phyloP scores from a whole-genome alignment of 169 alveolate species.

The Cryptosporidium parvum region DNA sequence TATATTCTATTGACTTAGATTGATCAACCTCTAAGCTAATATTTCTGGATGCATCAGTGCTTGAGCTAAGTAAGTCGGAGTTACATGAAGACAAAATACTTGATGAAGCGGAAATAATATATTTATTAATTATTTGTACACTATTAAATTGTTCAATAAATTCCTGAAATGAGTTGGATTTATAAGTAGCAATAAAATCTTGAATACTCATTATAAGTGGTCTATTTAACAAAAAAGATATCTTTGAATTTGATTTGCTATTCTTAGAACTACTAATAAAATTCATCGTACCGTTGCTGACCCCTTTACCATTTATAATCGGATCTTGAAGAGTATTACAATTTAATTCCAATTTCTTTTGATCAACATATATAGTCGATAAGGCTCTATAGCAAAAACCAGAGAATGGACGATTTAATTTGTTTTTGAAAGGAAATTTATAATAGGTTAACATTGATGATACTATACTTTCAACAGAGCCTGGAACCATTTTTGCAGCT shows the following conservation, averaged over 20 bases:
- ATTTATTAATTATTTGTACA: slow-evolving; percentile 27
- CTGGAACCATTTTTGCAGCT: slow-evolving; percentile 80
- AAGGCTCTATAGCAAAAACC: slow-evolving; percentile 55
- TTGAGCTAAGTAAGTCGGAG: slow-evolving; percentile 30
- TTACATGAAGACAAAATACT: slow-evolving; percentile 1
- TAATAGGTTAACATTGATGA: slow-evolving; percentile 43
- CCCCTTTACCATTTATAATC: neutral
- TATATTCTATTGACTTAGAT: neutral
- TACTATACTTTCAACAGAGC: slow-evolving; percentile 76
- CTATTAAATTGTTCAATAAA: slow-evolving; percentile 63
- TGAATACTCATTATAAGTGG: slow-evolving; percentile 61
- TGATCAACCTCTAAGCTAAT: slow-evolving; percentile 8
- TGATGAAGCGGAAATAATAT: neutral
- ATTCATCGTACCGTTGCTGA: neutral
- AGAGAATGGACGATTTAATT: slow-evolving; percentile 39
- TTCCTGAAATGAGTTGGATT: slow-evolving; percentile 48
- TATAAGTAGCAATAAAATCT: slow-evolving; percentile 64
- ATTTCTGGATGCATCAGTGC: slow-evolving; percentile 26
- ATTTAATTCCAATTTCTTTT: slow-evolving; percentile 9
- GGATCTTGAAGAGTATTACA: neutral
- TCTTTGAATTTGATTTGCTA: slow-evolving; percentile 3
- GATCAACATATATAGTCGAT: slow-evolving; percentile 14
- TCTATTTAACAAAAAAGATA: slow-evolving; percentile 18
- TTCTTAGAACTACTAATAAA: neutral
- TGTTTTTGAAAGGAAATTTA: slow-evolving; percentile 33